phyloP scores from a whole-genome alignment of 345 rosid species.

The Camelina neglecta region DNA sequence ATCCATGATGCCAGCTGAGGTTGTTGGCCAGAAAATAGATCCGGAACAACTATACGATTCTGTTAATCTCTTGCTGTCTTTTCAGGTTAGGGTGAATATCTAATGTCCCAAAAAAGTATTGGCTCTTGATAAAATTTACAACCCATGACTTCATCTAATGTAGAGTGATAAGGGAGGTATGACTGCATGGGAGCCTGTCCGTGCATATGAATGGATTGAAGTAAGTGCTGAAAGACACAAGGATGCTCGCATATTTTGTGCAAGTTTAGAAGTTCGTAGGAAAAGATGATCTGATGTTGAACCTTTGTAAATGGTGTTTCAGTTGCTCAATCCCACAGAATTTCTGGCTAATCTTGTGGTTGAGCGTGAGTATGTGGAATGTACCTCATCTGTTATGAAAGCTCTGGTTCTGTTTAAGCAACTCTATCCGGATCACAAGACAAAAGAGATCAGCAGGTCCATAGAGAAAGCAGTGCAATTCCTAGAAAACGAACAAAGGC shows the following conservation, averaged over 20 bases:
- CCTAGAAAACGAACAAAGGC: conserved; percentile 32
- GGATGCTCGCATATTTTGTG: neutral
- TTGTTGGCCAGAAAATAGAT: conserved; percentile 65
- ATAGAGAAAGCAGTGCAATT: conserved; percentile 44
- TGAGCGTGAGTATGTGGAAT: conserved; percentile 58
- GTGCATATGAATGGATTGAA: conserved; percentile 38
- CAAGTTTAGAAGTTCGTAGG: neutral
- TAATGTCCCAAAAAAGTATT: neutral
- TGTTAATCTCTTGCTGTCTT: conserved; percentile 65
- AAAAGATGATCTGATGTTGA: neutral
- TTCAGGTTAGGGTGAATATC: conserved; percentile 49
- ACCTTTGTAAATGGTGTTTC: conserved; percentile 29
- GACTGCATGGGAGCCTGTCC: conserved; percentile 45
- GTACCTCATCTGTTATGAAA: conserved; percentile 49
- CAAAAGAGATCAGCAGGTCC: conserved; percentile 47
- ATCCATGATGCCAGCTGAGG: conserved; percentile 67
- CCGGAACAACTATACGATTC: conserved; percentile 52
- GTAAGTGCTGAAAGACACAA: neutral
- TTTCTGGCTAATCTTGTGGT: conserved; percentile 47
- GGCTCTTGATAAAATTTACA: neutral
- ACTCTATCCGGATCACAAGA: conserved; percentile 52
- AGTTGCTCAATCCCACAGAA: conserved; percentile 58
- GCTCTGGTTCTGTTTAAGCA: conserved; percentile 47
- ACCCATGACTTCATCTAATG: neutral
- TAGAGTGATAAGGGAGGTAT: conserved; percentile 44